Percentiles rank a stretch among this genome's conserved stretches.
Evolutionary conservation across 345 rosid genomes (phyloP).

Genomic region (Reutealis trisperma): DNA sequence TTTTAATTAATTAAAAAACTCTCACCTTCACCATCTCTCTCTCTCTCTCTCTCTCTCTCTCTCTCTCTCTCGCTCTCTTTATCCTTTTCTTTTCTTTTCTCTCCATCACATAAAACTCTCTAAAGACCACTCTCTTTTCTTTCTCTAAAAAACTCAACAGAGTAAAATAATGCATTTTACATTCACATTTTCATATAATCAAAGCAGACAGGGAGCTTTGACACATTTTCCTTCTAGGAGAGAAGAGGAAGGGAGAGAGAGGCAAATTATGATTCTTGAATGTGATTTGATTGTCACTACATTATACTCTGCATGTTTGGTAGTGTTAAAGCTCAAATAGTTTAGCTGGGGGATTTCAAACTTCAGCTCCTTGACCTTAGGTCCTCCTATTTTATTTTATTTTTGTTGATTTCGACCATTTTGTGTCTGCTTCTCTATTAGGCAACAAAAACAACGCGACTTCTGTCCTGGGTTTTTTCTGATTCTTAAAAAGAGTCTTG

Average conservation of each 20-base stretch:
- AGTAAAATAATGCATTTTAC: background rate
- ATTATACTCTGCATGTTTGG: background rate
- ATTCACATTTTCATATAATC: constrained; percentile 19
- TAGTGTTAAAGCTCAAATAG: constrained; percentile 14
- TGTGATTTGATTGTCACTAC: constrained; percentile 25
- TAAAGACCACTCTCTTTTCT: background rate
- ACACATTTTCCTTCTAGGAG: constrained; percentile 41
- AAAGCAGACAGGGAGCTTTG: constrained; percentile 43
- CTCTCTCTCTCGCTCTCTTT: too few species aligned
- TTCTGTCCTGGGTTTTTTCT: constrained; percentile 24
- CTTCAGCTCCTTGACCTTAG: constrained; percentile 10
- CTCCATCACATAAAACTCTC: too few species aligned
- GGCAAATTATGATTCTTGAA: constrained; percentile 49
- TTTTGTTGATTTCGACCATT: constrained; percentile 33
- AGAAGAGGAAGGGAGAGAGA: constrained; percentile 18
- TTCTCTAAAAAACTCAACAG: background rate
- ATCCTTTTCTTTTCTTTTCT: too few species aligned
- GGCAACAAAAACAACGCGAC: constrained; percentile 15
- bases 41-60: too few species aligned
- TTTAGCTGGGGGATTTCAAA: constrained; percentile 19
- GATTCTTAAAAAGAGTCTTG: constrained; percentile 9
- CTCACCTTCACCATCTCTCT: too few species aligned
- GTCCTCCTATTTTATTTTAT: background rate
- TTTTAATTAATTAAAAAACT: too few species aligned
- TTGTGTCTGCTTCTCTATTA: constrained; percentile 15